phyloP scores from a whole-genome alignment of 352 stramenopile genomes.

The Pythium plurisporium region DNA sequence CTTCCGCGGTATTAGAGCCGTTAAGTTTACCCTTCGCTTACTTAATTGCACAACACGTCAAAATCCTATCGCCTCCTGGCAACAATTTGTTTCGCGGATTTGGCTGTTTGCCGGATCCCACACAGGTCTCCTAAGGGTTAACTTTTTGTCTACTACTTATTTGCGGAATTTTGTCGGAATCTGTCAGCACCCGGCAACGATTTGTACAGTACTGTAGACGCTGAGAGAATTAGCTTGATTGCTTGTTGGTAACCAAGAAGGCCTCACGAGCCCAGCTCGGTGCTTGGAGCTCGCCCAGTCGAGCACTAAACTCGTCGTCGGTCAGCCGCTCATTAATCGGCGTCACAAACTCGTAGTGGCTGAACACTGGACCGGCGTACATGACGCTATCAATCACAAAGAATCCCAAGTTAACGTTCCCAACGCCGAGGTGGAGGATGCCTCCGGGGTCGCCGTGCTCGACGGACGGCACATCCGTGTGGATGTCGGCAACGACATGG shows the following conservation, averaged over 20 bases:
- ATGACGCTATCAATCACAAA: slow-evolving; percentile 28
- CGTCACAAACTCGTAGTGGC: slow-evolving; percentile 35
- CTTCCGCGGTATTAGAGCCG: too few relatives aligned
- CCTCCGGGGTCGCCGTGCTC: slow-evolving; percentile 29
- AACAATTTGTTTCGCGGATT: too few relatives aligned
- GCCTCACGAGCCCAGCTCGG: slow-evolving; percentile 20
- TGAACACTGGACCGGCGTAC: slow-evolving; percentile 37
- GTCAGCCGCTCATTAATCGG: slow-evolving; percentile 26
- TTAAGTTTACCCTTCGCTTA: too few relatives aligned
- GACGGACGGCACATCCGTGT: slow-evolving; percentile 28
- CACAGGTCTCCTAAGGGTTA: too few relatives aligned
- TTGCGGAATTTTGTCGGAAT: too few relatives aligned
- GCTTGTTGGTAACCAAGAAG: slow-evolving; percentile 19
- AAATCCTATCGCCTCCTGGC: too few relatives aligned
- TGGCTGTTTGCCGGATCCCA: too few relatives aligned
- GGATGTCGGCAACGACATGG: slow-evolving; percentile 27
- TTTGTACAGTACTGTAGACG: too few relatives aligned
- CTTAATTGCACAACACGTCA: too few relatives aligned
- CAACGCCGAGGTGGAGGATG: slow-evolving; percentile 29
- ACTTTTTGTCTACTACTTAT: too few relatives aligned
- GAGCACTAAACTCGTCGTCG: slow-evolving; percentile 23
- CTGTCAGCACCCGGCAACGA: too few relatives aligned
- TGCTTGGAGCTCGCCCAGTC: slow-evolving; percentile 1
- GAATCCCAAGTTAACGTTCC: slow-evolving; percentile 23
- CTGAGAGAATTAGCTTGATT: too few relatives aligned